Conservation (phyloP, 169 alveolate genomes). For the Fabrea salina region DNA sequence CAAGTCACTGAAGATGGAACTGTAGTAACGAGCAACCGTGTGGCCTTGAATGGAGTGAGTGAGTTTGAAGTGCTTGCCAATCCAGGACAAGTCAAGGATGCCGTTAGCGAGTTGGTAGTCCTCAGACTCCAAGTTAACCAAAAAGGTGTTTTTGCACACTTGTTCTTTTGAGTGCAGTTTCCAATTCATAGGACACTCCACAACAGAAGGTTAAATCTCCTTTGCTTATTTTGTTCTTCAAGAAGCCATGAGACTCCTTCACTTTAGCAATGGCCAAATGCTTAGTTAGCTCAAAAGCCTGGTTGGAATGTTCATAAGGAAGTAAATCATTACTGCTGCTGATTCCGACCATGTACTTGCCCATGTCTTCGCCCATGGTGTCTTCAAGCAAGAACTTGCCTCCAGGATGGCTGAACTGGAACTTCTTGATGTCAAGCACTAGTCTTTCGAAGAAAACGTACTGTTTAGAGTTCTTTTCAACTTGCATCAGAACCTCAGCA, state of each 20-base stretch:
- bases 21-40: not conserved
- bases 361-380: slow-evolving; percentile 12
- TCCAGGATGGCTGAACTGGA: slow-evolving; percentile 15
- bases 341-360: slow-evolving; percentile 30
- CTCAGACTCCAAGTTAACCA: not conserved
- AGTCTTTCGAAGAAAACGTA: slow-evolving; percentile 3
- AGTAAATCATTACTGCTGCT: slow-evolving; percentile 18
- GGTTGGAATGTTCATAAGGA: not conserved
- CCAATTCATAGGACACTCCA: not conserved
- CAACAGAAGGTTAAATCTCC: not conserved
- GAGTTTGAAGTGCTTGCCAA: slow-evolving; percentile 16
- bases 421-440: not conserved
- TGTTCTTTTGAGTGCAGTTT: not conserved
- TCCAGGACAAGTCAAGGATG: not conserved
- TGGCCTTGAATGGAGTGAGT: not conserved
- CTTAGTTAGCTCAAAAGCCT: not conserved
- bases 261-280: slow-evolving; percentile 13
- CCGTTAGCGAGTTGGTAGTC: not conserved
- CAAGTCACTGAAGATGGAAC: not conserved
- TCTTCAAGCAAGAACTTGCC: slow-evolving; percentile 9
- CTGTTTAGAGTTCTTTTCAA: not conserved
- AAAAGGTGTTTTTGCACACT: not conserved
- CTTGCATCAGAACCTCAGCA: not conserved
- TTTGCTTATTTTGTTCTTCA: not conserved
- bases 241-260: not conserved